phyloP scores from a whole-genome alignment of 1,284 basidiomycete species.

The Leucocoprinus gongylophorus region DNA sequence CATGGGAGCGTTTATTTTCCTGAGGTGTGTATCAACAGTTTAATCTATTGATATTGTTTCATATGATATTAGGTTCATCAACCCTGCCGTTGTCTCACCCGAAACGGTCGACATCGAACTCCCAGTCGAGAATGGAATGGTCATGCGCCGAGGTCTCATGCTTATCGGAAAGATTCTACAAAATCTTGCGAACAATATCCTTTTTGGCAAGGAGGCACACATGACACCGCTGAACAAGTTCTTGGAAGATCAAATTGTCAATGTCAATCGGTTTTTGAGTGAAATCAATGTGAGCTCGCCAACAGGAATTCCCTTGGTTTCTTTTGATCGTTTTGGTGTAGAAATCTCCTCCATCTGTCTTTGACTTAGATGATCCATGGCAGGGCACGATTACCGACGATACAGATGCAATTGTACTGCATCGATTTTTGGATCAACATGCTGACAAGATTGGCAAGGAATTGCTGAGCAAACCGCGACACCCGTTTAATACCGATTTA shows the following conservation, averaged over 20 bases:
- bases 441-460: slow-evolving; percentile 83
- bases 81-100: slow-evolving; percentile 82
- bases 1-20: slow-evolving; percentile 87
- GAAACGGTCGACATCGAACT: slow-evolving; percentile 79
- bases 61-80: slow-evolving; percentile 52
- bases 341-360: slow-evolving; percentile 49
- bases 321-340: slow-evolving; percentile 20
- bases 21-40: slow-evolving; percentile 45
- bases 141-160: slow-evolving; percentile 69
- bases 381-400: slow-evolving; percentile 70
- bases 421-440: slow-evolving; percentile 77
- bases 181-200: slow-evolving; percentile 88
- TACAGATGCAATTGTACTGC: slow-evolving; percentile 73
- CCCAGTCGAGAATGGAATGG: slow-evolving; percentile 49
- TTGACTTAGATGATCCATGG: slow-evolving; percentile 65
- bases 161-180: slow-evolving; percentile 88
- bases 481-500: slow-evolving; percentile 51
- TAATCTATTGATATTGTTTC: not conserved
- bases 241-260: slow-evolving; percentile 68
- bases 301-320: not conserved
- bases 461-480: slow-evolving; percentile 64
- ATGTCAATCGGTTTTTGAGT: slow-evolving; percentile 77
- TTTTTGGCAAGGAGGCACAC: slow-evolving; percentile 83
- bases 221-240: slow-evolving; percentile 81
- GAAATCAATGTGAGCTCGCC: slow-evolving; percentile 60